Evolutionary conservation across 2,329 filamentous ascomycete genomes (phyloP).

Genomic region (Coniella lustricola): DNA sequence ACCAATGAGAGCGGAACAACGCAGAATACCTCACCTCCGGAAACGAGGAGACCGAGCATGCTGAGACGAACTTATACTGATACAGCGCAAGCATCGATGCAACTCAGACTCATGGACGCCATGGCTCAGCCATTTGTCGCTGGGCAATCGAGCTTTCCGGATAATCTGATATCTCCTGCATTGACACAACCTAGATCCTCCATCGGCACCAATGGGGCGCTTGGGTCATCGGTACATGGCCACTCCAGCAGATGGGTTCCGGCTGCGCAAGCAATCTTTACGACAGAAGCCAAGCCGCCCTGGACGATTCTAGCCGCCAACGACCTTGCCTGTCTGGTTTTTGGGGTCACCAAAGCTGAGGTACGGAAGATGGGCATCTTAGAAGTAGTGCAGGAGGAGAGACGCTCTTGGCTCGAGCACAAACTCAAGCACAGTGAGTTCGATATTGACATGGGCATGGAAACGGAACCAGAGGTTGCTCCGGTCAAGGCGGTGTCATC

Average conservation of each 20-base stretch:
- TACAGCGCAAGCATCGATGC: constrained; percentile 63
- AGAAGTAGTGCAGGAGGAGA: constrained; percentile 86
- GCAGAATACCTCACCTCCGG: constrained; percentile 44
- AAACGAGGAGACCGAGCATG: constrained; percentile 50
- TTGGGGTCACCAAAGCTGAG: constrained; percentile 95
- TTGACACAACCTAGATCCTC: constrained; percentile 34
- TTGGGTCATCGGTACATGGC: constrained; percentile 63
- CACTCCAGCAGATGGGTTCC: constrained; percentile 88
- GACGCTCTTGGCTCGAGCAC: constrained; percentile 80
- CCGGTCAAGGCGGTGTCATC: constrained; percentile 29
- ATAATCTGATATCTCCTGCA: constrained; percentile 37
- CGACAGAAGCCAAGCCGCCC: constrained; percentile 81
- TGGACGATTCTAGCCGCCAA: constrained; percentile 97
- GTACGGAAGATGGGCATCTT: constrained; percentile 91
- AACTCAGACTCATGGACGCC: constrained; percentile 78
- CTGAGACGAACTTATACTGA: constrained; percentile 88
- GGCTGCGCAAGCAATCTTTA: constrained; percentile 92
- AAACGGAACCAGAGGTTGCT: constrained; percentile 29
- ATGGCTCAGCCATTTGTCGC: constrained; percentile 73
- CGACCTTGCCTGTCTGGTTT: constrained; percentile 92
- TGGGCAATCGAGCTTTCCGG: constrained; percentile 32
- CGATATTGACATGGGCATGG: constrained; percentile 34
- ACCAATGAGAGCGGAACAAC: constrained; percentile 50
- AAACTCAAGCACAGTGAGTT: constrained; percentile 64
- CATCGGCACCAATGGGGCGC: constrained; percentile 36